Evolutionary conservation across 129 eudicot genomes (phyloP).

Genomic region (Logfia minima): DNA sequence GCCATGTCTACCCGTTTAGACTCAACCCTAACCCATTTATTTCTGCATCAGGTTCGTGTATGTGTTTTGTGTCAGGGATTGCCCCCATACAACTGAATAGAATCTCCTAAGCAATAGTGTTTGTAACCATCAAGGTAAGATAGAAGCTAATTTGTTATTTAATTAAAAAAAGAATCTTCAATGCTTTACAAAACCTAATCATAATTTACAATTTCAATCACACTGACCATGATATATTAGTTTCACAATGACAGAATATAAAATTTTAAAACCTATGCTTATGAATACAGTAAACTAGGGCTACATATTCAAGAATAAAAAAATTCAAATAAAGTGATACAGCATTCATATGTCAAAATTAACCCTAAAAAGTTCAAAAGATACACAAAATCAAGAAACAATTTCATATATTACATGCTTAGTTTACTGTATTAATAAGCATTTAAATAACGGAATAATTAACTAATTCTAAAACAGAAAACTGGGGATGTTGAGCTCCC

Average conservation of each 20-base stretch:
- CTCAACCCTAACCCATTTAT: no score
- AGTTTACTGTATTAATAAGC: no score
- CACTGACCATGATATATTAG: no score
- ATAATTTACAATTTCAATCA: no score
- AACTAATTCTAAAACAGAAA: neutral
- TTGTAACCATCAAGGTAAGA: neutral
- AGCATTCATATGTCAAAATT: neutral
- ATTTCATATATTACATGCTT: neutral
- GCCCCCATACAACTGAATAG: neutral
- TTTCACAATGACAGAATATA: no score
- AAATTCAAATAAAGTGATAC: neutral
- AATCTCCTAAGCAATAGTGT: neutral
- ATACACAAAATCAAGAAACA: neutral
- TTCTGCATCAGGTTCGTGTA: no score
- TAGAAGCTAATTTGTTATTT: neutral
- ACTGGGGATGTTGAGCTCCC: neutral
- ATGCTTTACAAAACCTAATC: neutral
- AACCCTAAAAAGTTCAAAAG: neutral
- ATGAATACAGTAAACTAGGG: neutral
- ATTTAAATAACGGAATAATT: neutral
- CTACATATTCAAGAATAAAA: neutral
- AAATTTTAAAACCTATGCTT: no score
- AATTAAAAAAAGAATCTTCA: no score
- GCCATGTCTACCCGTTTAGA: no score
- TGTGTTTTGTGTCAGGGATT: neutral